phyloP scores from a whole-genome alignment of 1,139 yeast species.

The Hansenula lynferdii region DNA sequence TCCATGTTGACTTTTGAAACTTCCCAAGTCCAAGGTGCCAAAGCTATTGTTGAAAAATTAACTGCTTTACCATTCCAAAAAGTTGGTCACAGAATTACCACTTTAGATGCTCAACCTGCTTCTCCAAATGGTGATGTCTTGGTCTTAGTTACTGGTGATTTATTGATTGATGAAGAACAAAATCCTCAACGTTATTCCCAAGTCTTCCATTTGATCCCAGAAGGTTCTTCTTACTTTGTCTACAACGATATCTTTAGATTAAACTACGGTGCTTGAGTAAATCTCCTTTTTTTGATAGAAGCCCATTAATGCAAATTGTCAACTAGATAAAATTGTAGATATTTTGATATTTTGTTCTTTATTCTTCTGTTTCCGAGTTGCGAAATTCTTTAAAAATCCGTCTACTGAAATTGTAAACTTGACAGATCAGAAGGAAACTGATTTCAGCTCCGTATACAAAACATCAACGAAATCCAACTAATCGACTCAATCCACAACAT shows the following conservation, averaged over 20 bases:
- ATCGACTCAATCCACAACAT: neutral
- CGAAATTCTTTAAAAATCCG: neutral
- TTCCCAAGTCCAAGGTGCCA: slow-evolving; percentile 91
- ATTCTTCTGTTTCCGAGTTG: neutral
- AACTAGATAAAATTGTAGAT: neutral
- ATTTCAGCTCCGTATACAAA: neutral
- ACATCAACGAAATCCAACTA: neutral
- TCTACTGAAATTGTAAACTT: neutral
- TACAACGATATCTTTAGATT: slow-evolving; percentile 96
- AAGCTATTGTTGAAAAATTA: slow-evolving; percentile 87
- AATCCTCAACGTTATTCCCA: slow-evolving; percentile 96
- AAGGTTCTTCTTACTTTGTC: slow-evolving; percentile 84
- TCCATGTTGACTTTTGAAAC: slow-evolving; percentile 98
- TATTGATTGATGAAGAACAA: slow-evolving; percentile 84
- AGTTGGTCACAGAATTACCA: slow-evolving; percentile 88
- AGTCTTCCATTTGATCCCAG: slow-evolving; percentile 95
- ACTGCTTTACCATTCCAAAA: slow-evolving; percentile 84
- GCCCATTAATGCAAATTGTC: neutral
- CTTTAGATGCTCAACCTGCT: slow-evolving; percentile 98
- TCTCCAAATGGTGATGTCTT: slow-evolving; percentile 90
- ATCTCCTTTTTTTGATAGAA: too few relatives aligned
- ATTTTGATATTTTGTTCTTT: neutral
- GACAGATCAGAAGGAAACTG: too few relatives aligned
- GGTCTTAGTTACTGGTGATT: slow-evolving; percentile 97
- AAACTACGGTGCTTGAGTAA: slow-evolving; percentile 48